These are phyloP conservation scores for Rehmannia glutinosa DNA, from an alignment of 257 asterid genomes.

Conservation along the genomic window DNA sequence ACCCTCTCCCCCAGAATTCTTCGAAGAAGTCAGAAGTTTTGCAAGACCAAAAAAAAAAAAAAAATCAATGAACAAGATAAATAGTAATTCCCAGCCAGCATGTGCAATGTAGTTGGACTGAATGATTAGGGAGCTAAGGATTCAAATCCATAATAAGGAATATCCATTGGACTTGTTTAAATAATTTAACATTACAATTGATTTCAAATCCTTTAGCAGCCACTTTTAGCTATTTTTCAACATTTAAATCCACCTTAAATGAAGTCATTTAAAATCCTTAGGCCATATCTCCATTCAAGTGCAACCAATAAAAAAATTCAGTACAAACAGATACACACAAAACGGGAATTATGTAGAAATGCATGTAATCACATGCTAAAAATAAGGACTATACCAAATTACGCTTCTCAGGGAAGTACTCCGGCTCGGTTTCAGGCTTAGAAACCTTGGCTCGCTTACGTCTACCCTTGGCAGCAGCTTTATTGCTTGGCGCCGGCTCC, in stretches of 20 bases:
- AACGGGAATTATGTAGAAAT: background rate
- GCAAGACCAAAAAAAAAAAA: background rate
- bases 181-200: background rate
- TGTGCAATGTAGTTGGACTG: background rate
- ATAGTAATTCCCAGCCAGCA: background rate
- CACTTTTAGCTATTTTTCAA: background rate
- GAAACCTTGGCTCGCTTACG: conserved; percentile 41
- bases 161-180: background rate
- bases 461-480: conserved; percentile 28
- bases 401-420: conserved; percentile 55
- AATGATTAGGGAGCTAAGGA: background rate
- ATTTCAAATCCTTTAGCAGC: background rate
- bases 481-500: conserved; percentile 21
- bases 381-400: conserved; percentile 35
- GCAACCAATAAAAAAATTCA: background rate
- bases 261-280: background rate
- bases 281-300: background rate
- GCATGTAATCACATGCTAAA: background rate
- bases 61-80: background rate
- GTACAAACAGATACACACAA: background rate
- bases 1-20: background rate
- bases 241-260: background rate
- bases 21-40: background rate
- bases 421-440: conserved; percentile 43
- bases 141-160: background rate